A percentile compares a stretch with the other conserved stretches of the same genome.
Conservation (phyloP, 225 moss, liverwort and hornwort species). For the Bryoerythrophyllum caledonicum region DNA sequence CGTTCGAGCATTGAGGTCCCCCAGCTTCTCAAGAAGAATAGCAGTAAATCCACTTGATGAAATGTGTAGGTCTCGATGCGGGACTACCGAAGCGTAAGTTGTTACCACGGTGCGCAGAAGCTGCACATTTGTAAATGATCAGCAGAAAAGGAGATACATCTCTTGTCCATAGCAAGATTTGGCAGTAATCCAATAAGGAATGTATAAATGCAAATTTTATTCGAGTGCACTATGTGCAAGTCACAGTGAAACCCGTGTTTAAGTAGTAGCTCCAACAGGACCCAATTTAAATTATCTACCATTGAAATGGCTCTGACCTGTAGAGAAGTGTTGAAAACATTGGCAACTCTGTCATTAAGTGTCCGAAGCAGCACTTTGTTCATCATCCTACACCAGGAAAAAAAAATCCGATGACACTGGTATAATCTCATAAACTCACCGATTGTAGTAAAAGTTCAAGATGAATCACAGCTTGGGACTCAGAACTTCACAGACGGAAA, state of each 20-base stretch:
- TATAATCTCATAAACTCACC: neutral
- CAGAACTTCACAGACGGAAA: neutral
- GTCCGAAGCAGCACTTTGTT: constrained; percentile 73
- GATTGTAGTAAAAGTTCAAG: neutral
- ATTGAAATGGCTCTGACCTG: constrained; percentile 53
- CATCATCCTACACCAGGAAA: constrained; percentile 49
- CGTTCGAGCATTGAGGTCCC: constrained; percentile 83
- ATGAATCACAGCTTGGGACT: neutral
- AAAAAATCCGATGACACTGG: constrained; percentile 5
- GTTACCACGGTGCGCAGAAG: constrained; percentile 41
- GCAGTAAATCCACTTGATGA: constrained; percentile 53
- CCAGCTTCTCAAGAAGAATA: constrained; percentile 87
- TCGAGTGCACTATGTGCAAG: neutral
- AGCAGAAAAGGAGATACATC: neutral
- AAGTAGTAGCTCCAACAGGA: neutral
- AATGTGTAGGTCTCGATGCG: constrained; percentile 66
- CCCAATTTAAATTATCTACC: neutral
- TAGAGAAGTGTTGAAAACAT: constrained; percentile 74
- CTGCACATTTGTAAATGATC: constrained; percentile 14
- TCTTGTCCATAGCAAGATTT: neutral
- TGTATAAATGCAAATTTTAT: neutral
- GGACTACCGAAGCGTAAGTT: constrained; percentile 43
- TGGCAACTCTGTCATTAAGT: constrained; percentile 88
- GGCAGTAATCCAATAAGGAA: neutral
- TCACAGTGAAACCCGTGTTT: neutral